A percentile compares a stretch with the other conserved stretches of the same genome.
Evolutionary conservation across 345 rosid species (phyloP).

Genomic region (Gynandropsis gynandra): DNA sequence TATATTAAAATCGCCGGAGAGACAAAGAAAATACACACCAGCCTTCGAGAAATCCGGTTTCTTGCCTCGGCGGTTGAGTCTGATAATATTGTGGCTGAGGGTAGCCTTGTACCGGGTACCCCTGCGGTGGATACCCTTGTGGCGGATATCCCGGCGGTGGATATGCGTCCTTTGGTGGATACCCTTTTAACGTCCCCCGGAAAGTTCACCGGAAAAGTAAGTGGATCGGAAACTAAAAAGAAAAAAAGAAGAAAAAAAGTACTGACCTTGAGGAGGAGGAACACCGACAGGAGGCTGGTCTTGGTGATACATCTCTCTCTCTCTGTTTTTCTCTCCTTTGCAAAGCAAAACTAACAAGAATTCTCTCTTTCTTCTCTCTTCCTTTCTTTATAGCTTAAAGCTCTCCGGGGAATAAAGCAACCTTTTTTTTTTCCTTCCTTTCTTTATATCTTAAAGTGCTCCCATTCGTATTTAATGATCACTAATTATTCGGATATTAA

Average conservation of each 20-base stretch:
- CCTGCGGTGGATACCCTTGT: slow-evolving; percentile 38
- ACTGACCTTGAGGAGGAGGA: slow-evolving; percentile 63
- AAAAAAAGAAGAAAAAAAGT: neutral
- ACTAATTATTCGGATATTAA: neutral
- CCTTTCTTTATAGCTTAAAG: slow-evolving; percentile 18
- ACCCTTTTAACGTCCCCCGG: slow-evolving; percentile 13
- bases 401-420: slow-evolving; percentile 1
- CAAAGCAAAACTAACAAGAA: neutral
- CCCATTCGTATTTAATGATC: slow-evolving; percentile 10
- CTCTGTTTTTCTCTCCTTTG: slow-evolving; percentile 1
- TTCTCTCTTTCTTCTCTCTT: slow-evolving; percentile 10
- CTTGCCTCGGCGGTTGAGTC: slow-evolving; percentile 34
- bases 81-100: slow-evolving; percentile 41
- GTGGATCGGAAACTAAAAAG: neutral
- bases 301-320: slow-evolving; percentile 43
- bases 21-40: slow-evolving; percentile 32
- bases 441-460: slow-evolving; percentile 19
- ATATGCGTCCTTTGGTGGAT: slow-evolving; percentile 32
- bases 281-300: slow-evolving; percentile 52
- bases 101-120: slow-evolving; percentile 39
- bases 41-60: slow-evolving; percentile 50
- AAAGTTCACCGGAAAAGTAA: slow-evolving; percentile 5
- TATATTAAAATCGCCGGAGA: neutral
- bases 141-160: slow-evolving; percentile 60
- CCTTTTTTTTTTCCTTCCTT: slow-evolving; percentile 19